These are phyloP conservation scores for Lactuca saligna DNA, from an alignment of 129 eudicot genomes.

Conservation along the genomic window DNA sequence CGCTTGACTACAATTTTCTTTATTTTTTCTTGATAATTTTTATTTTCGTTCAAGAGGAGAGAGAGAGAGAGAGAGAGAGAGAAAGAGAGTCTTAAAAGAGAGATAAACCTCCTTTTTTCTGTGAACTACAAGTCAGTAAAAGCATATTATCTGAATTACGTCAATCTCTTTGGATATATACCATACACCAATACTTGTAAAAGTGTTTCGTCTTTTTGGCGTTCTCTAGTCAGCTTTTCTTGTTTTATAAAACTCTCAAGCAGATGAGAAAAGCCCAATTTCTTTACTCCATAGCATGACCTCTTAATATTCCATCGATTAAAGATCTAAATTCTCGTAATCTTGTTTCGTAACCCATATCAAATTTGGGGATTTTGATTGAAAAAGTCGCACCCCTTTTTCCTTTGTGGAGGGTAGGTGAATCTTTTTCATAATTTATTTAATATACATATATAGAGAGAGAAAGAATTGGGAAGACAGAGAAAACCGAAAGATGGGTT, in stretches of 20 bases:
- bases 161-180: background rate
- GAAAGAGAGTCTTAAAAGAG: background rate
- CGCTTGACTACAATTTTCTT: conserved; percentile 19
- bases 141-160: conserved; percentile 22
- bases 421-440: conserved; percentile 5
- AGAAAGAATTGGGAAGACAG: conserved; percentile 11
- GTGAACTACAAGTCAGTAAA: conserved; percentile 18
- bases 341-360: background rate
- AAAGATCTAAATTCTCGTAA: conserved; percentile 6
- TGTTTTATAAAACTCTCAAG: background rate
- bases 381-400: conserved; percentile 12
- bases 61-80: background rate
- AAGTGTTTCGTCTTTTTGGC: conserved; percentile 32
- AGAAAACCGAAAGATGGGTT: conserved; percentile 59
- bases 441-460: background rate
- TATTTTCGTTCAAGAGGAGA: background rate
- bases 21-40: background rate
- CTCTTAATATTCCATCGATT: background rate
- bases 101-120: background rate
- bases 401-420: conserved; percentile 32
- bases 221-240: conserved; percentile 6
- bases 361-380: background rate
- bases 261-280: background rate
- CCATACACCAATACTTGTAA: conserved; percentile 12
- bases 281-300: background rate